phyloP scores from a whole-genome alignment of 306 rosid species.

The Senna tora region DNA sequence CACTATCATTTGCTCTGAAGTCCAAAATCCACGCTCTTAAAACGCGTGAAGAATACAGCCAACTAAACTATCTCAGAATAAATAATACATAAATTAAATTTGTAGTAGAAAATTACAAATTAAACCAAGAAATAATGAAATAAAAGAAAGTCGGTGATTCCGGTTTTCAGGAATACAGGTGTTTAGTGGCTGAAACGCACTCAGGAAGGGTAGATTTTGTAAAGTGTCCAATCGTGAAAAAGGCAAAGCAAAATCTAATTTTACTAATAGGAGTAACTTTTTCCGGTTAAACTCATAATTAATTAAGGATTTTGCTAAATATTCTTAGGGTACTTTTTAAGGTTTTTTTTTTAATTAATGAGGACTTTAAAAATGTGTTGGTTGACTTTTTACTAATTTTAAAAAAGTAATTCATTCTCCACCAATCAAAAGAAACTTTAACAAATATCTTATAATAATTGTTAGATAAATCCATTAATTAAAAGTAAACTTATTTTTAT shows the following conservation, averaged over 20 bases:
- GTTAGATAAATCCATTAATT: too few species aligned
- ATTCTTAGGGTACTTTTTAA: too few species aligned
- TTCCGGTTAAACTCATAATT: not conserved
- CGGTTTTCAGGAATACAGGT: slow-evolving; percentile 31
- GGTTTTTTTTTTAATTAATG: too few species aligned
- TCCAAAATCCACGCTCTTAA: slow-evolving; percentile 2
- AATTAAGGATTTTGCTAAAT: too few species aligned
- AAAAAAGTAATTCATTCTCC: too few species aligned
- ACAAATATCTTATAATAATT: too few species aligned
- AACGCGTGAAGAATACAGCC: slow-evolving; percentile 3
- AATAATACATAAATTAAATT: not conserved
- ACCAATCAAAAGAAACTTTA: too few species aligned
- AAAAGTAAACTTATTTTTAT: too few species aligned
- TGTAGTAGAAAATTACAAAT: slow-evolving; percentile 21
- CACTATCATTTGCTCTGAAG: not conserved
- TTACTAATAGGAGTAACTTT: slow-evolving; percentile 13
- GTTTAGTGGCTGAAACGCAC: slow-evolving; percentile 31
- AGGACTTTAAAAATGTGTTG: too few species aligned
- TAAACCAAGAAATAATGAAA: slow-evolving; percentile 14
- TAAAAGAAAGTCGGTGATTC: slow-evolving; percentile 32
- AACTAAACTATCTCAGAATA: not conserved
- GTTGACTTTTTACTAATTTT: too few species aligned
- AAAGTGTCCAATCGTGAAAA: slow-evolving; percentile 10
- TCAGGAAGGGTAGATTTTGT: slow-evolving; percentile 31
- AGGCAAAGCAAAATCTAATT: not conserved